Conservation (phyloP, 1,139 yeast genomes). For the Kluyveromyces sp. region DNA sequence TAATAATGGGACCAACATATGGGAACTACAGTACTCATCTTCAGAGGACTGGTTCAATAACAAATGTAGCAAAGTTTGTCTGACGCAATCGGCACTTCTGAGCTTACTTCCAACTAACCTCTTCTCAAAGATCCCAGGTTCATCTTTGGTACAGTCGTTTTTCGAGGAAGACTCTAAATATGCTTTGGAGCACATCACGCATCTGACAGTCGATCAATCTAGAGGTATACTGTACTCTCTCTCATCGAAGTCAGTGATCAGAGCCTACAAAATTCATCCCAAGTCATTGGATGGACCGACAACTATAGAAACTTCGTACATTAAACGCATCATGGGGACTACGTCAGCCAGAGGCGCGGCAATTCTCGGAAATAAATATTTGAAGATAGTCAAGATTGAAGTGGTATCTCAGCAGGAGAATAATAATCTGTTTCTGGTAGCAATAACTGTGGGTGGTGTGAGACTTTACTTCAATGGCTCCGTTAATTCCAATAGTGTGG, state of each 20-base stretch:
- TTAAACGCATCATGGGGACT: slow-evolving; percentile 52
- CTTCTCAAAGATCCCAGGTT: slow-evolving; percentile 38
- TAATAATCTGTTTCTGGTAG: slow-evolving; percentile 65
- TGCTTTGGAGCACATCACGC: slow-evolving; percentile 51
- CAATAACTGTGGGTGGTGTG: slow-evolving; percentile 80
- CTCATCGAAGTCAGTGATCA: slow-evolving; percentile 73
- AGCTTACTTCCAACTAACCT: slow-evolving; percentile 46
- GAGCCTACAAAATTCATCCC: slow-evolving; percentile 57
- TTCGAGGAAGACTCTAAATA: slow-evolving; percentile 31
- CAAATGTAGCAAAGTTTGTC: slow-evolving; percentile 74
- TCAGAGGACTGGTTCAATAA: slow-evolving; percentile 84
- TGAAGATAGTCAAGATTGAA: slow-evolving; percentile 55
- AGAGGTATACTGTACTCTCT: slow-evolving; percentile 74
- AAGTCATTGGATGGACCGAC: slow-evolving; percentile 36
- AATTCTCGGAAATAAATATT: slow-evolving; percentile 32
- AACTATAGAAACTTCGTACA: slow-evolving; percentile 32
- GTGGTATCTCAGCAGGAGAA: slow-evolving; percentile 61
- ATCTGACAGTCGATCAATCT: slow-evolving; percentile 67
- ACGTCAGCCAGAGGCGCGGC: slow-evolving; percentile 41
- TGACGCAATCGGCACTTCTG: slow-evolving; percentile 61
- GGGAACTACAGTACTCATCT: slow-evolving; percentile 84
- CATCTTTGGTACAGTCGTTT: slow-evolving; percentile 35
- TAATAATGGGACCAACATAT: slow-evolving; percentile 69
- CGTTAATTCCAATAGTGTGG: slow-evolving; percentile 32
- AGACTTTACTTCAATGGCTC: slow-evolving; percentile 63